Percentiles rank a stretch among this genome's conserved stretches.
Conservation (phyloP, 768 basidiomycete species). For the Lyophyllum atratum region DNA sequence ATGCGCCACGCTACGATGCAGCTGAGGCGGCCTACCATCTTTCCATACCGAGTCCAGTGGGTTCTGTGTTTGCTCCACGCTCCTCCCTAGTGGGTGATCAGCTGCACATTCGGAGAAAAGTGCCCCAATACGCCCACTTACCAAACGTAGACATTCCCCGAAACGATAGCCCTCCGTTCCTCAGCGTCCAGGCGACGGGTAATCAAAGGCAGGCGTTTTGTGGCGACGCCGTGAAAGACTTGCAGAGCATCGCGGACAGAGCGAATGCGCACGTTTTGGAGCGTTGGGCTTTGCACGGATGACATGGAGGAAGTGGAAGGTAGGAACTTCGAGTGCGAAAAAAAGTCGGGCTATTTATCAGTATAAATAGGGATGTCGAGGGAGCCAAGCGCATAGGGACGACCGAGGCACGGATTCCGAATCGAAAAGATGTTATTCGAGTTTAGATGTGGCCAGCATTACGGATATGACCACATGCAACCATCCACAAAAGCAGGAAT, state of each 20-base stretch:
- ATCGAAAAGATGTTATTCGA: constrained; percentile 55
- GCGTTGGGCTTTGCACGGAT: constrained; percentile 74
- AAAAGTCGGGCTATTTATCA: constrained; percentile 18
- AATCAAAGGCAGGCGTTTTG: constrained; percentile 69
- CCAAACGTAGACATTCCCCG: constrained; percentile 86
- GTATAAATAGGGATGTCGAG: constrained; percentile 25
- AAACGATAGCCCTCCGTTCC: constrained; percentile 69
- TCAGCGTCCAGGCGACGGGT: constrained; percentile 82
- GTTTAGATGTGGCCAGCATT: constrained; percentile 42
- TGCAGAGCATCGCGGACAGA: constrained; percentile 80
- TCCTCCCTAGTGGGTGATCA: constrained; percentile 56
- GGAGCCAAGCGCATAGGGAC: constrained; percentile 24
- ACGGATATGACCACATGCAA: constrained; percentile 56
- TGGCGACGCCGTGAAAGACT: constrained; percentile 78
- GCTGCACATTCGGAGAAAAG: neutral
- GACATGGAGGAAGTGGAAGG: constrained; percentile 20
- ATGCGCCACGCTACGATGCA: constrained; percentile 5
- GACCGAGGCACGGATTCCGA: constrained; percentile 37
- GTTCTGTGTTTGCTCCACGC: constrained; percentile 79
- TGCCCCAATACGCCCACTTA: constrained; percentile 18
- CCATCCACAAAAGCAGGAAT: constrained; percentile 37
- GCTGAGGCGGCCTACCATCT: constrained; percentile 53
- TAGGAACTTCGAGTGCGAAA: constrained; percentile 18
- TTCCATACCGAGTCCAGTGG: constrained; percentile 84
- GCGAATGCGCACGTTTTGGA: constrained; percentile 74